Evolutionary conservation across 352 stramenopile genomes (phyloP).

Genomic region (Saprolegnia diclina): DNA sequence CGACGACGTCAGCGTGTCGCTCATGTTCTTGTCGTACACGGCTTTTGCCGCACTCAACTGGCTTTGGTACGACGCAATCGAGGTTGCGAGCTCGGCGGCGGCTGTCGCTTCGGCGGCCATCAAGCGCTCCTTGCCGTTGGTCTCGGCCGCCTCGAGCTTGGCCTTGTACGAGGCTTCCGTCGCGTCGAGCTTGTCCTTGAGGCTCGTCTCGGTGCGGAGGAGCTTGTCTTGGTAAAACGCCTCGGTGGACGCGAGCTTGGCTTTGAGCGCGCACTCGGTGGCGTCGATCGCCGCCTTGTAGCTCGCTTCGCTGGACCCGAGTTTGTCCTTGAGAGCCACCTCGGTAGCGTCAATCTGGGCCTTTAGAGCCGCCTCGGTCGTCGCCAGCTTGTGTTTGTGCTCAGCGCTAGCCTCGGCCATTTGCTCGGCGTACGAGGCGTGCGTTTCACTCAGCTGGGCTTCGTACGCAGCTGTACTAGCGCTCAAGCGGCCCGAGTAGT

Average conservation of each 20-base stretch:
- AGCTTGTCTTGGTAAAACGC: conserved; percentile 2
- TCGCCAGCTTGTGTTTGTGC: not conserved
- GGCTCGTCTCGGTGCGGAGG: not conserved
- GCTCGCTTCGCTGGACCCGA: not conserved
- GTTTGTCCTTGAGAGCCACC: not conserved
- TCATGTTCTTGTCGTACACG: not conserved
- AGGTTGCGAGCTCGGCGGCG: not conserved
- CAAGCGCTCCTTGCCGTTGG: not conserved
- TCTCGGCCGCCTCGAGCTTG: conserved; percentile 4
- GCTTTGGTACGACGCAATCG: not conserved
- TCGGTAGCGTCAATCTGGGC: not conserved
- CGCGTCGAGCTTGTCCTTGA: not conserved
- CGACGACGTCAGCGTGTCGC: not conserved
- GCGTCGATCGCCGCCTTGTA: not conserved
- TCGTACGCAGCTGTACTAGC: not conserved
- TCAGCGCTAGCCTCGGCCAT: not conserved
- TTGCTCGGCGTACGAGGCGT: not conserved
- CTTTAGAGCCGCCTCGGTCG: not conserved
- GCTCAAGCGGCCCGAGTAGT: not conserved
- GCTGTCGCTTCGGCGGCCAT: not conserved
- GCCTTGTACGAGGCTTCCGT: not conserved
- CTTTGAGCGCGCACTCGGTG: not conserved
- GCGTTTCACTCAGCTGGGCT: not conserved
- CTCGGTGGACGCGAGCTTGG: not conserved
- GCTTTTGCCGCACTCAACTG: not conserved